phyloP scores from a whole-genome alignment of 257 asterid genomes.

The Cruciata laevipes region DNA sequence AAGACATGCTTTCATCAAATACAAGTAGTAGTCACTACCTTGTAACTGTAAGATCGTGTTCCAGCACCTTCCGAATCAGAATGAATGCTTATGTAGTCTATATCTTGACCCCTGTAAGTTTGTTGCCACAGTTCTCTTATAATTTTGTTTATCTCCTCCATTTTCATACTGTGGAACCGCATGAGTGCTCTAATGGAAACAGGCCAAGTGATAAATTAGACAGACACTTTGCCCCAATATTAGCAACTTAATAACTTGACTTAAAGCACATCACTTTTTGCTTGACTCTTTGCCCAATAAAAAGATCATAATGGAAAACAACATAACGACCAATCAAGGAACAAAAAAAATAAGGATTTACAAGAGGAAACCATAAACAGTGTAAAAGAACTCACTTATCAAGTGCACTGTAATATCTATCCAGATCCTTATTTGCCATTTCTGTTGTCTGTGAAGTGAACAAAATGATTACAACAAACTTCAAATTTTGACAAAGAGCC shows the following conservation, averaged over 20 bases:
- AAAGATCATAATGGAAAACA: neutral
- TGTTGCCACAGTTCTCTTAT: constrained; percentile 98
- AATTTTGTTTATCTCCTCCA: constrained; percentile 98
- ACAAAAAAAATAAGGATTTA: neutral
- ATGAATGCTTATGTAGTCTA: constrained; percentile 89
- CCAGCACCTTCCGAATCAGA: constrained; percentile 95
- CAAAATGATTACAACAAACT: constrained; percentile 5
- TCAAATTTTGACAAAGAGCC: constrained; percentile 6
- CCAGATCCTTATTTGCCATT: constrained; percentile 99
- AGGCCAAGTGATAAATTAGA: constrained; percentile 19
- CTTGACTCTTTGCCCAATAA: too few relatives aligned
- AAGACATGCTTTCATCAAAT: neutral
- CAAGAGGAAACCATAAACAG: constrained; percentile 4
- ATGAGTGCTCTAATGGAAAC: constrained; percentile 66
- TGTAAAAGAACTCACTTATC: constrained; percentile 67
- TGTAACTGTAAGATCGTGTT: constrained; percentile 95
- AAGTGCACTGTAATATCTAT: constrained; percentile 88
- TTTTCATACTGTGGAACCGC: constrained; percentile 98
- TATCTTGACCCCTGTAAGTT: constrained; percentile 99
- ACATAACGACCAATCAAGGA: neutral
- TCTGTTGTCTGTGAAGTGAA: constrained; percentile 72
- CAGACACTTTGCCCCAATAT: neutral
- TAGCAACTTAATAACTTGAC: neutral
- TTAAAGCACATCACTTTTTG: constrained; percentile 5
- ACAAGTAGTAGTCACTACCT: constrained; percentile 33